phyloP scores from a whole-genome alignment of 2,329 filamentous ascomycete species.

The Madurella mycetomatis region DNA sequence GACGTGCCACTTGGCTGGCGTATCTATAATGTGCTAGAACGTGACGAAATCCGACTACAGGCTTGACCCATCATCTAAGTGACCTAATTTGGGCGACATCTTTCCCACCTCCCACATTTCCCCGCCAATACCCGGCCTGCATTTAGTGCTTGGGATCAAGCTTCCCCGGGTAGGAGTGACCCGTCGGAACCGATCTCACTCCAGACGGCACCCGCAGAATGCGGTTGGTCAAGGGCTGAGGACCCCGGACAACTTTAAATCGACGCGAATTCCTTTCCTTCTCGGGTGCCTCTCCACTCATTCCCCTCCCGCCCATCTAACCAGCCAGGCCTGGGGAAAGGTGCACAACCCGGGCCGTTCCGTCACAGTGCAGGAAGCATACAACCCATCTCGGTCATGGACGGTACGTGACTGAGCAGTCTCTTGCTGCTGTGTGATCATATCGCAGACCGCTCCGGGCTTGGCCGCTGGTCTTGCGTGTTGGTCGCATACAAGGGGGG shows the following conservation, averaged over 20 bases:
- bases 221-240: background rate
- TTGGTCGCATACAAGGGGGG: too few relatives aligned
- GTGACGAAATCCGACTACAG: too few relatives aligned
- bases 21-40: too few relatives aligned
- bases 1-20: too few relatives aligned
- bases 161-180: background rate
- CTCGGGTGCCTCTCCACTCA: background rate
- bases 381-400: background rate
- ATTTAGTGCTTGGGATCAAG: background rate
- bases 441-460: too few relatives aligned
- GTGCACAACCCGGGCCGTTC: background rate
- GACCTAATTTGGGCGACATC: too few relatives aligned
- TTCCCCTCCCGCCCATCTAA: background rate
- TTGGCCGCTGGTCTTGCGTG: too few relatives aligned
- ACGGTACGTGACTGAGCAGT: background rate
- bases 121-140: too few relatives aligned
- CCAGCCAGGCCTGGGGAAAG: background rate
- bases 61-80: too few relatives aligned
- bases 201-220: background rate
- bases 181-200: background rate
- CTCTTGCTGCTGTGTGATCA: background rate
- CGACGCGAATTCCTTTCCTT: conserved; percentile 5
- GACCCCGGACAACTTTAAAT: conserved; percentile 10
- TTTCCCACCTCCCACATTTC: too few relatives aligned
- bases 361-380: background rate